Base-by-base conservation (phyloP, 2,329 filamentous ascomycete genomes). In the Pseudopyricularia cyperi region DNA sequence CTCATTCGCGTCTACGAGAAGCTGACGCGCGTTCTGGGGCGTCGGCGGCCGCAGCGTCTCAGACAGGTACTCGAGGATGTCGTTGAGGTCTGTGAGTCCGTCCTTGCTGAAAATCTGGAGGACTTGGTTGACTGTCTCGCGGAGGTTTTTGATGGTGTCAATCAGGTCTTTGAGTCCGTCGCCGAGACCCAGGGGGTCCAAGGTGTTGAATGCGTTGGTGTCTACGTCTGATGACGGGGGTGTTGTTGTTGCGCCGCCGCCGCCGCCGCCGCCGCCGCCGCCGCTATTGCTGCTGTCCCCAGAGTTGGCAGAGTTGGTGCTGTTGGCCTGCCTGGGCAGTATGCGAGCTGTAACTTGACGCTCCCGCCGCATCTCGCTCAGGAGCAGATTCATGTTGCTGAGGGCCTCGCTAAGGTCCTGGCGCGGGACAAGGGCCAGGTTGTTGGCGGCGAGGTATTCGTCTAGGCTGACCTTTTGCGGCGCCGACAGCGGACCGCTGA, bases 371-470 rank as follows among this genome's bases (percentile, higher is more conserved):
- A 61, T 65, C 47, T 61, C 65, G 57, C 63, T 65, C 30, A 72
- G 66, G 19, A 72, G 60, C 7, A 58, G 58, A 39, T 66, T 72
- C 52, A 72, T 64, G 57, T 72, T 69, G 6, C 65, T 66, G 15
- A 72, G 55, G 1, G 66, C 68, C 42, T 72, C 69, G n/a, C 69
- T 70, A 52, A 72, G 66, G 52, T 72, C 69, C 46, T 67, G 69
- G n/a, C 68, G 63, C 33, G 70, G 70, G 7, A 72, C 70, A 49
- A 72, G 58, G 28, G 66, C 70, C 32, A 72, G 61, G 51, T 71
- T 70, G 57, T 72, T 68, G 58, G 65, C 72, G 44, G 65, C 66
- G 39, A 73, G 59, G 46, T 69, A 57, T 46, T 67, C 67, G 22
- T 69, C 68, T 22, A 72, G 65, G 17, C 22, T 42, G 37, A 42